phyloP scores from a whole-genome alignment of 257 asterid species.

The Fraxinus cuspidata region DNA sequence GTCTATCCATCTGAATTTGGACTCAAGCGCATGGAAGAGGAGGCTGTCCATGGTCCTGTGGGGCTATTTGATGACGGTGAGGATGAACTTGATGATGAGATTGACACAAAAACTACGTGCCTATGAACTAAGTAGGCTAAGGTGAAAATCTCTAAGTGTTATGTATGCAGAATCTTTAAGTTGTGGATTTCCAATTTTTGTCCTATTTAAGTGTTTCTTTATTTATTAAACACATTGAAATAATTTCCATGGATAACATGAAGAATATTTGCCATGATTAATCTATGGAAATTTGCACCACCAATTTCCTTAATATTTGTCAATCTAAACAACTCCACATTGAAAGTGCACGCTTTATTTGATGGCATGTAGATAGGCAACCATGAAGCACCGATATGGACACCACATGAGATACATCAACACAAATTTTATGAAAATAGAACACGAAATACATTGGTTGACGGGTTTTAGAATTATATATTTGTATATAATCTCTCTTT shows the following conservation, averaged over 20 bases:
- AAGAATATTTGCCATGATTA: neutral
- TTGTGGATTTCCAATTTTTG: no score
- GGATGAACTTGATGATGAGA: slow-evolving; percentile 57
- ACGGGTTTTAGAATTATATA: neutral
- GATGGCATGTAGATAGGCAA: neutral
- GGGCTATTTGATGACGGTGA: slow-evolving; percentile 67
- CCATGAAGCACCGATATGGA: neutral
- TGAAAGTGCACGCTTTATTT: neutral
- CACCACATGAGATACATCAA: neutral
- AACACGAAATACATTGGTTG: neutral
- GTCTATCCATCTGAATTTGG: slow-evolving; percentile 98
- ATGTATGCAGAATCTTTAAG: no score
- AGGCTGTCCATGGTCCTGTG: slow-evolving; percentile 80
- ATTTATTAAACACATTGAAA: no score
- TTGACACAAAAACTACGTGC: slow-evolving; percentile 66
- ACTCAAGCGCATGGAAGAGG: slow-evolving; percentile 91
- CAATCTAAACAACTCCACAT: neutral
- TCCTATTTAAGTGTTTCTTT: no score
- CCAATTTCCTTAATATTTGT: neutral
- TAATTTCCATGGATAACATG: neutral
- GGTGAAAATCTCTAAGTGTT: slow-evolving; percentile 33
- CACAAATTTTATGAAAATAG: neutral
- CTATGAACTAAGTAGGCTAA: slow-evolving; percentile 85
- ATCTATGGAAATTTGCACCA: neutral
- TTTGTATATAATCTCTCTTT: neutral